These are phyloP conservation scores for Ceratocystis harringtonii DNA, from an alignment of 2,329 filamentous ascomycete species.

Conservation along the genomic window DNA sequence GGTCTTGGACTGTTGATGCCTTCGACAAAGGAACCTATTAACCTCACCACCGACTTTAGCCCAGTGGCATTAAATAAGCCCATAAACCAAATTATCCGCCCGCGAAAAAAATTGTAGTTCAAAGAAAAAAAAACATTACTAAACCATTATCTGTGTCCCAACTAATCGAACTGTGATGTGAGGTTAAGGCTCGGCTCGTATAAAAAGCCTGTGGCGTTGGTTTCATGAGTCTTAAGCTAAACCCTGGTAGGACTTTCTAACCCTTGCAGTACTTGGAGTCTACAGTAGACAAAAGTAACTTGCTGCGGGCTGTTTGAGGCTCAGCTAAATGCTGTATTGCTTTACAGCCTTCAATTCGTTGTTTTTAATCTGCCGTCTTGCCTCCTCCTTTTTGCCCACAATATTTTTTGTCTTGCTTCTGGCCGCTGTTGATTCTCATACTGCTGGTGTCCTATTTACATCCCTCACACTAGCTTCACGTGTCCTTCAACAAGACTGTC, in stretches of 20 bases:
- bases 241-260: too few species aligned
- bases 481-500: neutral
- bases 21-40: neutral
- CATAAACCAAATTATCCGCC: slow-evolving; percentile 16
- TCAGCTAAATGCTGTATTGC: neutral
- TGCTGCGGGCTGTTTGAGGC: too few species aligned
- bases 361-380: neutral
- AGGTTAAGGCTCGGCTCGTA: too few species aligned
- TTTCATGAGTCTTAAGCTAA: too few species aligned
- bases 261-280: too few species aligned
- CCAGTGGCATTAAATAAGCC: slow-evolving; percentile 15
- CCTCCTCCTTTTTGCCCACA: neutral
- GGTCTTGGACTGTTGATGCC: neutral
- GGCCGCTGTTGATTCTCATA: neutral
- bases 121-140: neutral
- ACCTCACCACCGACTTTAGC: slow-evolving; percentile 10
- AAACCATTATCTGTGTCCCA: neutral
- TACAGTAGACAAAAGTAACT: too few species aligned
- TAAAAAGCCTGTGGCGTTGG: too few species aligned
- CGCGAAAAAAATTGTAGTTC: slow-evolving; percentile 12
- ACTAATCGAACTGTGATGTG: neutral
- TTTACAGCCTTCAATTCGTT: neutral
- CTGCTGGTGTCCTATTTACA: neutral
- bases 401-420: neutral
- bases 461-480: too few species aligned